Percentiles rank a stretch among this genome's conserved stretches.
Evolutionary conservation across 2,329 filamentous ascomycete species (phyloP).

Genomic region (Aureobasidium pullulans): DNA sequence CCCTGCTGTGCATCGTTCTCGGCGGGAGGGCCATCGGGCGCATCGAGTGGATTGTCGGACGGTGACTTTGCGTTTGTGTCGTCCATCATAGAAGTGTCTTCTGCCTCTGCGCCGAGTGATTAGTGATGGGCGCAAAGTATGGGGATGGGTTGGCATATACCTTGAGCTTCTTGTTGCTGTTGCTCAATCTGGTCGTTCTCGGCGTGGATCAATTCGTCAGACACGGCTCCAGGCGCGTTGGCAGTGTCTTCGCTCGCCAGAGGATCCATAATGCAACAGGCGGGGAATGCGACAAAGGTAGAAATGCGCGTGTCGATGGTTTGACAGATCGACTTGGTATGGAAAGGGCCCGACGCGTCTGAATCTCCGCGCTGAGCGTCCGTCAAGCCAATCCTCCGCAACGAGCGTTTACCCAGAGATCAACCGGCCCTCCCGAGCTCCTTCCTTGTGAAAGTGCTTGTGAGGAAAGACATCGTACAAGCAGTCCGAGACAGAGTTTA

Average conservation of each 20-base stretch:
- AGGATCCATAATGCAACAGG: constrained; percentile 15
- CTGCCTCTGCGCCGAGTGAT: constrained; percentile 7
- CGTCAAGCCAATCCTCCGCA: constrained; percentile 1
- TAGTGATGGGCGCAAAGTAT: background rate
- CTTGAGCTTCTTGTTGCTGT: constrained; percentile 18
- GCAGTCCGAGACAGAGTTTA: no score
- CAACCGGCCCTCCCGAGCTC: background rate
- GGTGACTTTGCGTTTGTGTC: constrained; percentile 19
- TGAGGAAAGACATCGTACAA: no score
- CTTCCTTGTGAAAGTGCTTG: background rate
- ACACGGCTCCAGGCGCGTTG: constrained; percentile 26
- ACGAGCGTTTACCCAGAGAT: background rate
- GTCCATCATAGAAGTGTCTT: constrained; percentile 29
- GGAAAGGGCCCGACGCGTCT: constrained; percentile 1
- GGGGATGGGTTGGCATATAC: background rate
- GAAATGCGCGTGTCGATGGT: constrained; percentile 1
- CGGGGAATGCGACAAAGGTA: no score
- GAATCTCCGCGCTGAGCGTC: background rate
- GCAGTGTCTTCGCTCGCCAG: constrained; percentile 17
- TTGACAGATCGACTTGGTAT: background rate
- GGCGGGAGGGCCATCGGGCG: constrained; percentile 27
- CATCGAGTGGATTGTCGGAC: constrained; percentile 33
- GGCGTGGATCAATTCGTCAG: constrained; percentile 28
- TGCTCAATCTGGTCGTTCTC: constrained; percentile 28
- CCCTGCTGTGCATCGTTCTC: constrained; percentile 25